Evolutionary conservation across 2,329 filamentous ascomycete species (phyloP), one percentile per base, ranked within the genome.

Genomic region (Neocucurbitaria cava): DNA sequence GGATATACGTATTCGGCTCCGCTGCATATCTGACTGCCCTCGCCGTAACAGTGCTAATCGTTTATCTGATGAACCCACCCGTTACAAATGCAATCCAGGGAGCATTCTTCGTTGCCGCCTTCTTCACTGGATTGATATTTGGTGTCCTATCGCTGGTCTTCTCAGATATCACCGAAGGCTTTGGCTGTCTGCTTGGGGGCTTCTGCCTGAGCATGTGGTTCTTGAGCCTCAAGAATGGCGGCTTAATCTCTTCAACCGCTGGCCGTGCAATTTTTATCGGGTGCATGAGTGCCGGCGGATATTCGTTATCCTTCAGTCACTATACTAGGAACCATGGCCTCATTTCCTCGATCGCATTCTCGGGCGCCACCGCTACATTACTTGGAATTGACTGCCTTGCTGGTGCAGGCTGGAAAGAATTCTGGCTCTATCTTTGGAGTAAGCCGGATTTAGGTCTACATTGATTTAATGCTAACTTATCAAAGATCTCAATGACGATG

Each of bases 151-250:
- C 92, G 0, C 82, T 92, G 8, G 81, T 96, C 10, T 96, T 97
- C 77, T 85, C 87, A 52, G 92, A 97, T 65, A 81, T 96, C 40
- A 92, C 91, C 0, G 88, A 90, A 73, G 89, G 92, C 51, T 79
- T 96, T n/a, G 91, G 90, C 2, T 96, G 91, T 70, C 79, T 94
- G n/a, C 80, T 96, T 0, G 92, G 92, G 23, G 92, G 92, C 0
- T 96, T 95, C 73, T 92, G 88, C 60, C 71, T 95, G 7, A 87
- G 88, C 70, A 96, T 96, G 92, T 98, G 94, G 94, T 81, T 98
- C 46, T 81, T 97, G 41, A 88, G 88, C 21, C 77, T 97, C 39
- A 88, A 87, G 51, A 82, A 87, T 0, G 93, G 92, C 6, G 92
- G 93, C 1, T 79, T 96, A 30, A 80, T 97, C 36, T 79, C 81